A percentile compares a stretch with the other conserved stretches of the same genome.
phyloP scores from a whole-genome alignment of 2,329 filamentous ascomycete species.

The Diaporthe australafricana region DNA sequence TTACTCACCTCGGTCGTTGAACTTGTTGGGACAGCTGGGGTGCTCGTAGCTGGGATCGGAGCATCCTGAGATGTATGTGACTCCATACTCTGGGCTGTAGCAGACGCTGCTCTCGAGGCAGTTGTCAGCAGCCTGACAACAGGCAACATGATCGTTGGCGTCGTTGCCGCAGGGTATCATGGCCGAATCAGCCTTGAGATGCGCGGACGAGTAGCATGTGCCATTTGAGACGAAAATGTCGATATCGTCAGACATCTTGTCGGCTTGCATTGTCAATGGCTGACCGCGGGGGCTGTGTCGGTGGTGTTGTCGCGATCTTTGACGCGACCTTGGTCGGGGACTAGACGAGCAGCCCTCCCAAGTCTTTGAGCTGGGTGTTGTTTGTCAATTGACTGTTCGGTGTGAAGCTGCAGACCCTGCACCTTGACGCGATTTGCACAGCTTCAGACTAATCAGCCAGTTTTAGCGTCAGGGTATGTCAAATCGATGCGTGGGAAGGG shows the following conservation, averaged over 20 bases:
- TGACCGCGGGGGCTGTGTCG: not conserved
- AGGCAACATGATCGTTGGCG: slow-evolving; percentile 45
- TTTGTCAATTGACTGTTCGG: not conserved
- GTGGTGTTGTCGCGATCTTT: no score
- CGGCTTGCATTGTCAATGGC: not conserved
- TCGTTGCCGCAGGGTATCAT: slow-evolving; percentile 51
- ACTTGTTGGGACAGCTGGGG: slow-evolving; percentile 49
- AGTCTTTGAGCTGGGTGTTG: not conserved
- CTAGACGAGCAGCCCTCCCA: not conserved
- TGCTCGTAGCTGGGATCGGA: slow-evolving; percentile 48
- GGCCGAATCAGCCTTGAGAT: slow-evolving; percentile 31
- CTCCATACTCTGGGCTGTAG: slow-evolving; percentile 37
- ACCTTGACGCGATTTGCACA: not conserved
- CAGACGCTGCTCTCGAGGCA: slow-evolving; percentile 46
- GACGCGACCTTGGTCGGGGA: not conserved
- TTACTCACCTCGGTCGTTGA: slow-evolving; percentile 33
- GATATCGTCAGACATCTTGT: slow-evolving; percentile 6
- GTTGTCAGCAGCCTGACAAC: slow-evolving; percentile 48
- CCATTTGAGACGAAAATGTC: slow-evolving; percentile 48
- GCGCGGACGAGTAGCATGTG: slow-evolving; percentile 45
- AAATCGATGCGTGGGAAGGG: not conserved
- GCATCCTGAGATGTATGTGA: slow-evolving; percentile 53
- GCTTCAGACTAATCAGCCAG: not conserved
- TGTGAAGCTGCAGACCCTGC: no score
- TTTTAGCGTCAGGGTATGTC: not conserved